phyloP scores from a whole-genome alignment of 306 rosid genomes.

The Herpetospermum pedunculosum region DNA sequence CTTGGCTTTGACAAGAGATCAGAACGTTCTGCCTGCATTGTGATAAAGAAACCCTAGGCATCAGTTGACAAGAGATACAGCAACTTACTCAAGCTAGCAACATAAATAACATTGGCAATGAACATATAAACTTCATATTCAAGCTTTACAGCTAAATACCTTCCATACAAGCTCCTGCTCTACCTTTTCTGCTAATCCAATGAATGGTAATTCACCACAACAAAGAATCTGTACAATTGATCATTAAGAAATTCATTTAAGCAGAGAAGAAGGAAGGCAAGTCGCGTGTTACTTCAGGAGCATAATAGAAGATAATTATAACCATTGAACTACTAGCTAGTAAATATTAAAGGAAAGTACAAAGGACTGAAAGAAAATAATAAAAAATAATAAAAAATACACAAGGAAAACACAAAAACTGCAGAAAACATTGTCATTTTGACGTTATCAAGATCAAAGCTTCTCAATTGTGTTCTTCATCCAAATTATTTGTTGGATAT shows the following conservation, averaged over 20 bases:
- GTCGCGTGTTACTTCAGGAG: background rate
- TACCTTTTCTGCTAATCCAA: slow-evolving; percentile 85
- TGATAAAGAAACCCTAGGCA: slow-evolving; percentile 11
- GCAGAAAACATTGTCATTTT: background rate
- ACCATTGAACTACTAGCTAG: background rate
- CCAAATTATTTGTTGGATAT: too few species aligned
- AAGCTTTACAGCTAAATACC: slow-evolving; percentile 34
- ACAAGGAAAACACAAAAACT: background rate
- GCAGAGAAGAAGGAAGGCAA: background rate
- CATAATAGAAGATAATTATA: background rate
- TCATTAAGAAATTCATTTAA: background rate
- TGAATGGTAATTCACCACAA: slow-evolving; percentile 74
- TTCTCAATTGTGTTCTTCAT: too few species aligned
- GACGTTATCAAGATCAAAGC: too few species aligned
- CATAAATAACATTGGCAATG: background rate
- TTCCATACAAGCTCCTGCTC: slow-evolving; percentile 97
- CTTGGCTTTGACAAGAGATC: slow-evolving; percentile 80
- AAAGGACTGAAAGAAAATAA: background rate
- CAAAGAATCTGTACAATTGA: slow-evolving; percentile 59
- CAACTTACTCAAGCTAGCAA: background rate
- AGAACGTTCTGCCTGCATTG: slow-evolving; percentile 74
- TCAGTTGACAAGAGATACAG: background rate
- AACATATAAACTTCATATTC: background rate
- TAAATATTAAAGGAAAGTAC: background rate
- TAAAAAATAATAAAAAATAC: background rate